phyloP scores from a whole-genome alignment of 2,329 filamentous ascomycete species.

The Paecilomyces fulvus region DNA sequence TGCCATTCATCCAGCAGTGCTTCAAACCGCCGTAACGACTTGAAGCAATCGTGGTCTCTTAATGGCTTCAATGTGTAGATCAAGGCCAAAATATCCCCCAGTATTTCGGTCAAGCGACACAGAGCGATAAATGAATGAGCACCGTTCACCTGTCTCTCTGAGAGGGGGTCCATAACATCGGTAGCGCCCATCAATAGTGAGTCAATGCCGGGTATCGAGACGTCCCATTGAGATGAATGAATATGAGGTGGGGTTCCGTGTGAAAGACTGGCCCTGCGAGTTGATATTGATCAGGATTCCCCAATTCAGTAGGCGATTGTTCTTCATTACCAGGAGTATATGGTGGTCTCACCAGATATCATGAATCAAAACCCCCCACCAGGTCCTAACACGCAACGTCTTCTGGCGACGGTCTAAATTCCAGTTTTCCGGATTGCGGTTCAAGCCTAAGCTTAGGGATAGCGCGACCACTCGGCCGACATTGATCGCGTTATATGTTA shows the following conservation, averaged over 20 bases:
- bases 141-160: constrained; percentile 6
- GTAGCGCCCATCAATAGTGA: constrained; percentile 15
- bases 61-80: constrained; percentile 20
- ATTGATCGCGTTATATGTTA: constrained; percentile 44
- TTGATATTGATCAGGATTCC: neutral
- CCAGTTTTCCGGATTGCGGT: constrained; percentile 44
- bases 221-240: constrained; percentile 36
- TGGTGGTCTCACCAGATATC: constrained; percentile 40
- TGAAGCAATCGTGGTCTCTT: constrained; percentile 13
- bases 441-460: constrained; percentile 46
- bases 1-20: constrained; percentile 36
- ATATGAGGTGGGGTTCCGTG: constrained; percentile 45
- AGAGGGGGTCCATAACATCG: constrained; percentile 4
- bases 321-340: neutral
- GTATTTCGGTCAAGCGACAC: constrained; percentile 34
- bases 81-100: constrained; percentile 20
- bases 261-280: constrained; percentile 40
- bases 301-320: too few relatives aligned
- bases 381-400: constrained; percentile 42
- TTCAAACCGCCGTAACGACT: constrained; percentile 24
- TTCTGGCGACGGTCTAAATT: constrained; percentile 43
- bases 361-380: constrained; percentile 47
- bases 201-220: constrained; percentile 25
- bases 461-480: constrained; percentile 44
- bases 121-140: constrained; percentile 36